A percentile compares a stretch with the other conserved stretches of the same genome.
Evolutionary conservation across 2,329 filamentous ascomycete genomes (phyloP).

Genomic region (Biscogniauxia mediterranea): DNA sequence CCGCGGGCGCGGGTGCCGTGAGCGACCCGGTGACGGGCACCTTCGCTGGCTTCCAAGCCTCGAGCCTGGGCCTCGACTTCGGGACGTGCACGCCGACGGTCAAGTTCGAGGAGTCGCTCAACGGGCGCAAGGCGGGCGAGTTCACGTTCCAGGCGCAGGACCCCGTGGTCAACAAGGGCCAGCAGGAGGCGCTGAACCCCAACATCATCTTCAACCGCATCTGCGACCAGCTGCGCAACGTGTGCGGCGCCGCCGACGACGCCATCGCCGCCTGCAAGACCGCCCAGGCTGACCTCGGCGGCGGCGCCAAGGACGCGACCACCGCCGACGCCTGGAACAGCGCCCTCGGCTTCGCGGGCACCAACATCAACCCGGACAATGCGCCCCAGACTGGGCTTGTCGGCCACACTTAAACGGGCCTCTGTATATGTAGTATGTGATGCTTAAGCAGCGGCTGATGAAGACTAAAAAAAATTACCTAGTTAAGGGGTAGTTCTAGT

Average conservation of each 20-base stretch:
- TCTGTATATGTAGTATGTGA: background rate
- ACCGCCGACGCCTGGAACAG: slow-evolving; percentile 43
- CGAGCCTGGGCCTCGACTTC: slow-evolving; percentile 45
- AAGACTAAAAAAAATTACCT: too few species aligned
- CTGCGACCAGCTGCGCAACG: slow-evolving; percentile 66
- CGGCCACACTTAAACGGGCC: slow-evolving; percentile 33
- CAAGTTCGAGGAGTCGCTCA: slow-evolving; percentile 57
- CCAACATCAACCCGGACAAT: slow-evolving; percentile 39
- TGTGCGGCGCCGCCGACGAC: slow-evolving; percentile 61
- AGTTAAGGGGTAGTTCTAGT: too few species aligned
- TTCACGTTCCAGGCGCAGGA: slow-evolving; percentile 69
- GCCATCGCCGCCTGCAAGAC: slow-evolving; percentile 52
- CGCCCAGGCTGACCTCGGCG: slow-evolving; percentile 43
- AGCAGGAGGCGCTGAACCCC: slow-evolving; percentile 68
- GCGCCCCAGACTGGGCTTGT: slow-evolving; percentile 37
- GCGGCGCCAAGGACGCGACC: slow-evolving; percentile 35
- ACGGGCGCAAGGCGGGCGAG: slow-evolving; percentile 55
- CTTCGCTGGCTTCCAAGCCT: slow-evolving; percentile 32
- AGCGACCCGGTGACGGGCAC: slow-evolving; percentile 32
- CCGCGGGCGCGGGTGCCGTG: slow-evolving; percentile 31
- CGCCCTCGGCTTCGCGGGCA: slow-evolving; percentile 39
- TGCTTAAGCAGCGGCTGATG: too few species aligned
- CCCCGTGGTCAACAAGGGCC: slow-evolving; percentile 57
- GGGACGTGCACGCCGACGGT: slow-evolving; percentile 56
- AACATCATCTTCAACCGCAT: slow-evolving; percentile 73